Conservation (phyloP, 2,329 filamentous ascomycete species). For the Tricladium varicosporioides region DNA sequence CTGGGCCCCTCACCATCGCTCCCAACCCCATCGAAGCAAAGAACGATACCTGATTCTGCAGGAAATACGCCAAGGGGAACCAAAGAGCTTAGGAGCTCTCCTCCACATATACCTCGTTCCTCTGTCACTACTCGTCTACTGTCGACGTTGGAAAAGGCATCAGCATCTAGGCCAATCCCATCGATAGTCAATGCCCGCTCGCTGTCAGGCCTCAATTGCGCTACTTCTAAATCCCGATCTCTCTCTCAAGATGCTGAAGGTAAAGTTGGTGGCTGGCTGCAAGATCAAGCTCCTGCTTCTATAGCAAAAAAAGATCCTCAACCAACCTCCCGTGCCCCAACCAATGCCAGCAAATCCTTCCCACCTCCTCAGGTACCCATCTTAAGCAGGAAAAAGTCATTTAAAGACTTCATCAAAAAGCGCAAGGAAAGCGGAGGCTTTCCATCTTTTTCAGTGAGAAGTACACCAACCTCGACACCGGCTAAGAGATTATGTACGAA, state of each 20-base stretch:
- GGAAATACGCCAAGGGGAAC: too few relatives aligned
- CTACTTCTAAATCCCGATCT: not conserved
- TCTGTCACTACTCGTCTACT: too few relatives aligned
- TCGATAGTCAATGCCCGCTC: not conserved
- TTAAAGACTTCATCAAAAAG: slow-evolving; percentile 29
- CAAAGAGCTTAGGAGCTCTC: too few relatives aligned
- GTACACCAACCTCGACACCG: slow-evolving; percentile 11
- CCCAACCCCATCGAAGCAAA: too few relatives aligned
- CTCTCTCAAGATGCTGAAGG: not conserved
- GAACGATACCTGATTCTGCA: not conserved
- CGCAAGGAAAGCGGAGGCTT: slow-evolving; percentile 5
- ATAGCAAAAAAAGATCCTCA: too few relatives aligned
- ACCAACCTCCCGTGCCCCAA: too few relatives aligned
- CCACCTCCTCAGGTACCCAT: too few relatives aligned
- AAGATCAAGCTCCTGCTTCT: not conserved
- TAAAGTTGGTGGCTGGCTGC: slow-evolving; percentile 1
- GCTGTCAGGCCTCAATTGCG: not conserved
- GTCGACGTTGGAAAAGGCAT: not conserved
- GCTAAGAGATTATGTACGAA: slow-evolving; percentile 15
- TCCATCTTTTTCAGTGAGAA: slow-evolving; percentile 1
- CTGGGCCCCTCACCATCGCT: not conserved
- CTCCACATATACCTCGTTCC: too few relatives aligned
- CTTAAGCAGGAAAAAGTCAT: slow-evolving; percentile 11
- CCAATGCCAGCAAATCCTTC: too few relatives aligned
- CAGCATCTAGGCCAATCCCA: not conserved